phyloP scores from a whole-genome alignment of 306 rosid genomes.

The Trichosanthes cucumerina region DNA sequence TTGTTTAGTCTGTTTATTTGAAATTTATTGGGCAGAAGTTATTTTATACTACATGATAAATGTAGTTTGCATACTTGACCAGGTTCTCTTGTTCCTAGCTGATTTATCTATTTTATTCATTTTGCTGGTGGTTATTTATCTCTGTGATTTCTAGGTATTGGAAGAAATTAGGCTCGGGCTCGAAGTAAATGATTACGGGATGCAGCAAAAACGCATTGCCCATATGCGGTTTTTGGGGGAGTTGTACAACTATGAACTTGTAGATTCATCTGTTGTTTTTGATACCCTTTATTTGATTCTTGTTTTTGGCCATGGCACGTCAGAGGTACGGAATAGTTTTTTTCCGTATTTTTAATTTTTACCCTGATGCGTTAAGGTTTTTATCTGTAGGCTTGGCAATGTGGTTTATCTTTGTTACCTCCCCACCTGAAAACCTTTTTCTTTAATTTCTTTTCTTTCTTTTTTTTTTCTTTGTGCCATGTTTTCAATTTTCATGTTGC shows the following conservation, averaged over 20 bases:
- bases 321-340: slow-evolving; percentile 50
- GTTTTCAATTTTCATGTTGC: neutral
- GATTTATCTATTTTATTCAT: neutral
- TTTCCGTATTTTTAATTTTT: neutral
- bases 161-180: slow-evolving; percentile 98
- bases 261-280: slow-evolving; percentile 90
- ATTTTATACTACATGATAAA: neutral
- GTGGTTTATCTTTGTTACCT: neutral
- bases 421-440: neutral
- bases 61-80: neutral
- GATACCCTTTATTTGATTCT: slow-evolving; percentile 84
- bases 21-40: neutral
- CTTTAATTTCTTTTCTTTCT: neutral
- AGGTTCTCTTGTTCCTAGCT: neutral
- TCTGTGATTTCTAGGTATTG: slow-evolving; percentile 56
- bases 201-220: slow-evolving; percentile 93
- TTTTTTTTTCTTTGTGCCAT: neutral
- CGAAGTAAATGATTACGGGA: slow-evolving; percentile 86
- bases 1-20: neutral
- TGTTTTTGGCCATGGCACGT: slow-evolving; percentile 72
- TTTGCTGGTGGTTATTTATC: neutral
- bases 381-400: neutral
- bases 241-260: slow-evolving; percentile 94
- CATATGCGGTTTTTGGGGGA: slow-evolving; percentile 96
- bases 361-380: neutral